phyloP scores from a whole-genome alignment of 257 asterid species.

The Penstemon barbatus region DNA sequence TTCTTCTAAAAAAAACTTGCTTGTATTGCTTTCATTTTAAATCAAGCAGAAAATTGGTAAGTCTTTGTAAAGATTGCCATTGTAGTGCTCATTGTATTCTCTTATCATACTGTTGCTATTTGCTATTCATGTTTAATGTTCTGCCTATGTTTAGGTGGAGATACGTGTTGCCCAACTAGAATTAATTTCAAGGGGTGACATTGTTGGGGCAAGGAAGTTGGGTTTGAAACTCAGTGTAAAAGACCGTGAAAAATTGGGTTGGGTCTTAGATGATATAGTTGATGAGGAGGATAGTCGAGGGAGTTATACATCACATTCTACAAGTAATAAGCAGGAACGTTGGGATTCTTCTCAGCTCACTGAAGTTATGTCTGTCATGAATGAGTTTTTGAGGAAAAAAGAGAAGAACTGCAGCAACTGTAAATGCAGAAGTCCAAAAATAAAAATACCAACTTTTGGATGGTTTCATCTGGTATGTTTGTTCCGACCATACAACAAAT shows the following conservation, averaged over 20 bases:
- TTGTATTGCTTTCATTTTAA: slow-evolving; percentile 67
- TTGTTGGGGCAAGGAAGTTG: slow-evolving; percentile 65
- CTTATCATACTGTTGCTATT: background rate
- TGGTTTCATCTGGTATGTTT: slow-evolving; percentile 77
- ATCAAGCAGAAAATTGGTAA: slow-evolving; percentile 54
- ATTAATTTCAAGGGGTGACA: slow-evolving; percentile 60
- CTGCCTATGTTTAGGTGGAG: slow-evolving; percentile 48
- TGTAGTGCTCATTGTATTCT: background rate
- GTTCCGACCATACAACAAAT: slow-evolving; percentile 4
- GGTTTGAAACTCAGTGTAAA: slow-evolving; percentile 3
- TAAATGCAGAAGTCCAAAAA: slow-evolving; percentile 49
- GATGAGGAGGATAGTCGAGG: slow-evolving; percentile 55
- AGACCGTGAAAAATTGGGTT: slow-evolving; percentile 37
- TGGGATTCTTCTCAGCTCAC: slow-evolving; percentile 79
- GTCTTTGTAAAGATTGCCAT: slow-evolving; percentile 2
- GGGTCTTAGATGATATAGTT: slow-evolving; percentile 24
- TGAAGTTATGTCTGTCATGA: slow-evolving; percentile 67
- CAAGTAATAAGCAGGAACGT: slow-evolving; percentile 28
- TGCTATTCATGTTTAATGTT: background rate
- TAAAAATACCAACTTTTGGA: slow-evolving; percentile 81
- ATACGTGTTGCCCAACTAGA: slow-evolving; percentile 57
- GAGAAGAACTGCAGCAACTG: slow-evolving; percentile 51
- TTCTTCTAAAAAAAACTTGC: slow-evolving; percentile 61
- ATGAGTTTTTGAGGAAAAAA: slow-evolving; percentile 57
- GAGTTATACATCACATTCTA: slow-evolving; percentile 58